A percentile compares a stretch with the other conserved stretches of the same genome.
phyloP scores from a whole-genome alignment of 306 rosid genomes.

The Dryas alaskensis region DNA sequence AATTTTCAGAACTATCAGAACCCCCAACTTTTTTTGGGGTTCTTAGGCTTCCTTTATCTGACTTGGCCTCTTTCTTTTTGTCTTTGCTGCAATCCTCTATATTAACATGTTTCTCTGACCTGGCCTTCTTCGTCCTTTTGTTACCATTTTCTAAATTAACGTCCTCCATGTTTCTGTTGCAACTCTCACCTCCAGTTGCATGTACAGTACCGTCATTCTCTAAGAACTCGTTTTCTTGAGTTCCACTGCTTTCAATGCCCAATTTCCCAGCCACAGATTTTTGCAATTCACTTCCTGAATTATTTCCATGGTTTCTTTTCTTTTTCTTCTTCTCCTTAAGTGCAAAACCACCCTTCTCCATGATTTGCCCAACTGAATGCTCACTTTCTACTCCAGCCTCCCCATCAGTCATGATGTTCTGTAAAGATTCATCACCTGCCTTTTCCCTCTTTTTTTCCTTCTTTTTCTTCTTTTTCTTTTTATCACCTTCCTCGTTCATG shows the following conservation, averaged over 20 bases:
- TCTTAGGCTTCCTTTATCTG: conserved; percentile 15
- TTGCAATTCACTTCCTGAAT: conserved; percentile 12
- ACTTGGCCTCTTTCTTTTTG: conserved; percentile 9
- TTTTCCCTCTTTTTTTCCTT: conserved; percentile 8
- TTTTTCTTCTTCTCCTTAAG: conserved; percentile 17
- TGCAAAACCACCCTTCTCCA: conserved; percentile 5
- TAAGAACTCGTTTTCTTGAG: not conserved
- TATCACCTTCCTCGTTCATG: conserved; percentile 3
- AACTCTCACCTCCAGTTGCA: not conserved
- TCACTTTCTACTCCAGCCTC: conserved; percentile 19
- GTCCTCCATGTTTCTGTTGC: not conserved
- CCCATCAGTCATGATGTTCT: conserved; percentile 1
- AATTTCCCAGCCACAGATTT: conserved; percentile 11
- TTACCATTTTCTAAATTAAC: conserved; percentile 13
- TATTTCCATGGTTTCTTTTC: conserved; percentile 7
- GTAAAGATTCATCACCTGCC: not conserved
- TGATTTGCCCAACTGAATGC: conserved; percentile 13
- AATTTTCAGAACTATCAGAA: conserved; percentile 10
- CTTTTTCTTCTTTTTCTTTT: conserved; percentile 1
- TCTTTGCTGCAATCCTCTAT: not conserved
- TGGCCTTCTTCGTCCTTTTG: conserved; percentile 16
- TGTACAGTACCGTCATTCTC: not conserved
- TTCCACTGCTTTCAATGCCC: conserved; percentile 11
- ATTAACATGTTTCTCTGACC: conserved; percentile 13
- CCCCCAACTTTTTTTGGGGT: conserved; percentile 3